Conservation (phyloP, 768 basidiomycete genomes). For the Suillus brevipes region DNA sequence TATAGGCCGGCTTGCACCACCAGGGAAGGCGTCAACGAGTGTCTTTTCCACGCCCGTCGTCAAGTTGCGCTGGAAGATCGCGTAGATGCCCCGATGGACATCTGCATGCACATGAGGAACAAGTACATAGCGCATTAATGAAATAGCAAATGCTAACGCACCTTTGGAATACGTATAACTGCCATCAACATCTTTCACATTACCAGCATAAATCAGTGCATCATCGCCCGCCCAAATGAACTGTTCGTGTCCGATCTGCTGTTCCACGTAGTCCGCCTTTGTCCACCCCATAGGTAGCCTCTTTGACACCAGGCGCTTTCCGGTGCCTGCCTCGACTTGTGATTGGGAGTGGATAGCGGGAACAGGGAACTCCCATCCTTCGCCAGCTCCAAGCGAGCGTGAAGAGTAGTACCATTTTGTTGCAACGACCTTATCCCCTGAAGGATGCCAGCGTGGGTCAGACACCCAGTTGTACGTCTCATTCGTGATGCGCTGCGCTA, state of each 20-base stretch:
- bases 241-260: constrained; percentile 77
- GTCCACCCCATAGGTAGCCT: constrained; percentile 64
- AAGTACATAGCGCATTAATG: neutral
- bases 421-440: constrained; percentile 60
- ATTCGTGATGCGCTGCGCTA: constrained; percentile 58
- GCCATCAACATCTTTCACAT: constrained; percentile 49
- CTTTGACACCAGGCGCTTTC: constrained; percentile 54
- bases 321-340: constrained; percentile 40
- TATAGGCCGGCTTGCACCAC: constrained; percentile 74
- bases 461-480: constrained; percentile 74
- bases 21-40: constrained; percentile 57
- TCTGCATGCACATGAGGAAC: constrained; percentile 38
- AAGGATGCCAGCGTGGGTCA: constrained; percentile 71
- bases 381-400: constrained; percentile 68
- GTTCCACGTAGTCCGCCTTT: constrained; percentile 57
- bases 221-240: constrained; percentile 62
- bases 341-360: constrained; percentile 29
- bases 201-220: constrained; percentile 64
- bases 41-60: constrained; percentile 53
- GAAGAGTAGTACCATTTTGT: constrained; percentile 75
- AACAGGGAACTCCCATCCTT: constrained; percentile 68
- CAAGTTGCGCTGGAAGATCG: constrained; percentile 67
- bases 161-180: constrained; percentile 67
- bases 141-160: constrained; percentile 19
- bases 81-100: constrained; percentile 68